Base-by-base conservation (phyloP, 306 rosid species). In the Prunus fruticosa region DNA sequence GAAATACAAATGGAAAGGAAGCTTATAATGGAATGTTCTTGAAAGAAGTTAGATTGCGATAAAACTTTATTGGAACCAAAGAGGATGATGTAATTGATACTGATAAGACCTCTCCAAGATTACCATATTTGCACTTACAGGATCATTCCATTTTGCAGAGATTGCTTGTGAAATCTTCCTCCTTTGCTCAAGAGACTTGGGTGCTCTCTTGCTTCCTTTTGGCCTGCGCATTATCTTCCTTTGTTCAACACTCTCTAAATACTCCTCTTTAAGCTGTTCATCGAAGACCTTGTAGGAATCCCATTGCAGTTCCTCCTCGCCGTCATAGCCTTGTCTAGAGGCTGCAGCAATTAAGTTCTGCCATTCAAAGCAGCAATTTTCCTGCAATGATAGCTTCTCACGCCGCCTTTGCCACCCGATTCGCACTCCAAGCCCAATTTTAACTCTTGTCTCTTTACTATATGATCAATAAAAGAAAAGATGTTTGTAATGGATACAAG, bases 161-260 rank as follows among this genome's bases (percentile, higher is more conserved):
- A 95, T 92, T 78, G 98, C 93, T 87, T 83, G 88, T n/a, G 99
- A 87, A 54, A 95, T 95, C 81, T 88, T 92, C 86, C 86, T 88
- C 78, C 90, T 92, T 84, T 95, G 99, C 75, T 90, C 98, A 45
- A 64, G 86, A 79, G 99, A 83, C 91, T 90, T 95, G 71, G 97
- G 96, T 65, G 96, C 91, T 83, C 93, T 88, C 83, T 77, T 88
- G 93, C 82, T 76, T 64, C 87, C 85, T 20, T 82, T 82, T 41
- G 76, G 67, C 84, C 89, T 86, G 10, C 74, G 71, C 80, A 54
- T 80, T 61, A 41, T 61, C 66, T 87, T 90, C 82, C 93, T 86
- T 74, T 67, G 89, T 75, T 89, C 88, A 64, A 95, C 82, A 75
- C 87, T 86, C 77, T 67, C 83, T 78, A 76, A 9, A 93, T 93